Percentiles rank a stretch among this genome's conserved stretches.
phyloP scores from a whole-genome alignment of 1,284 basidiomycete species.

The Inonotus hispidus region DNA sequence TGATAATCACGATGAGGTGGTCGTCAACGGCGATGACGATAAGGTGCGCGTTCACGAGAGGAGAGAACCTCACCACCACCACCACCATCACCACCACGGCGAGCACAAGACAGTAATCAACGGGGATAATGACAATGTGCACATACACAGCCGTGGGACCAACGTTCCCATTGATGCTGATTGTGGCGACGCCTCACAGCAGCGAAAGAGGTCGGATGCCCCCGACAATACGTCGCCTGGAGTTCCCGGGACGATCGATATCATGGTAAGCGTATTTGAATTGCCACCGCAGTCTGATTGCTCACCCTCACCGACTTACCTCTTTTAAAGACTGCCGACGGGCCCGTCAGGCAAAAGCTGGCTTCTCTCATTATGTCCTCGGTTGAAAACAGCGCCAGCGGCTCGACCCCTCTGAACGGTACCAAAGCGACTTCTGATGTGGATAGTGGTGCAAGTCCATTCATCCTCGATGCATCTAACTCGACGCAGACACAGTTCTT shows the following conservation, averaged over 20 bases:
- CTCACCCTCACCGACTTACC: neutral
- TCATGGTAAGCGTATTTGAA: conserved; percentile 35
- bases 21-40: conserved; percentile 24
- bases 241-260: conserved; percentile 41
- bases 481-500: conserved; percentile 46
- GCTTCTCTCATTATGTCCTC: conserved; percentile 44
- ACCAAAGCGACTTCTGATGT: conserved; percentile 21
- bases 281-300: neutral
- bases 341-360: conserved; percentile 27
- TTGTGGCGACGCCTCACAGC: neutral
- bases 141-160: neutral
- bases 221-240: conserved; percentile 20
- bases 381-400: conserved; percentile 5
- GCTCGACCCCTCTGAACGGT: conserved; percentile 20
- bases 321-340: conserved; percentile 4
- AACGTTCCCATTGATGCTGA: neutral
- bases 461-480: conserved; percentile 52
- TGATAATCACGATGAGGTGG: conserved; percentile 17
- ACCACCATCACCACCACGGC: conserved; percentile 22
- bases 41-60: conserved; percentile 23
- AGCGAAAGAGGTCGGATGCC: conserved; percentile 23
- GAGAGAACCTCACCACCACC: conserved; percentile 20
- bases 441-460: conserved; percentile 31
- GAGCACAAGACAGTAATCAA: conserved; percentile 23
- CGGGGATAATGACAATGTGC: conserved; percentile 24